A percentile compares a stretch with the other conserved stretches of the same genome.
These are phyloP conservation scores for Ophiostoma piceae DNA, from an alignment of 2,329 filamentous ascomycete genomes.

Conservation along the genomic window DNA sequence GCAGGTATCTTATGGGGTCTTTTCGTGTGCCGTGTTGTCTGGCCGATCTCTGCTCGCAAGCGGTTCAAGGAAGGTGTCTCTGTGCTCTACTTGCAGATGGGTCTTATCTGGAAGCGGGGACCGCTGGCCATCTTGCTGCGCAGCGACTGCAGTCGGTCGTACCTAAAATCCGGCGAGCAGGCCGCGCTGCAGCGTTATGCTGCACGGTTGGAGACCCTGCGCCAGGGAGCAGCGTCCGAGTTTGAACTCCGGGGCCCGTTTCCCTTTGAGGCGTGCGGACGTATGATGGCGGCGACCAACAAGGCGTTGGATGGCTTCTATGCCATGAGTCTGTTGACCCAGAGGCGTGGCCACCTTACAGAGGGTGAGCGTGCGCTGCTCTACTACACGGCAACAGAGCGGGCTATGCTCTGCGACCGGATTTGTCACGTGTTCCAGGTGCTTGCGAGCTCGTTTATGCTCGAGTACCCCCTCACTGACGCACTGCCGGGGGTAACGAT, in stretches of 20 bases:
- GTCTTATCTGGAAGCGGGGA: slow-evolving; percentile 91
- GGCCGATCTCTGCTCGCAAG: slow-evolving; percentile 83
- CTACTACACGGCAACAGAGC: slow-evolving; percentile 71
- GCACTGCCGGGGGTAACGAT: slow-evolving; percentile 77
- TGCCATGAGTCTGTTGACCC: slow-evolving; percentile 88
- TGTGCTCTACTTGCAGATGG: slow-evolving; percentile 90
- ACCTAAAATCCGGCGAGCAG: slow-evolving; percentile 85
- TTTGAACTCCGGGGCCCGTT: slow-evolving; percentile 88
- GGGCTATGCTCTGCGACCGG: slow-evolving; percentile 73
- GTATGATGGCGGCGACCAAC: slow-evolving; percentile 73
- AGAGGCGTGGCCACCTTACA: slow-evolving; percentile 69
- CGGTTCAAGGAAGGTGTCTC: slow-evolving; percentile 88
- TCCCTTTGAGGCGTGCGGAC: slow-evolving; percentile 64
- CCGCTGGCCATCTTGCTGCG: slow-evolving; percentile 70
- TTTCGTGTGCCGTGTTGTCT: slow-evolving; percentile 80
- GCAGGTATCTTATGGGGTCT: slow-evolving; percentile 89
- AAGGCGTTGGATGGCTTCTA: slow-evolving; percentile 90
- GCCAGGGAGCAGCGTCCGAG: slow-evolving; percentile 69
- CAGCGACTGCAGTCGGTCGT: slow-evolving; percentile 55
- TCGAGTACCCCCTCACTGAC: slow-evolving; percentile 89
- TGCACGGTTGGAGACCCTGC: slow-evolving; percentile 67
- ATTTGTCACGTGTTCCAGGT: slow-evolving; percentile 87
- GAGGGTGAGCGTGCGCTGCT: slow-evolving; percentile 78
- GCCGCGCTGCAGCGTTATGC: slow-evolving; percentile 77
- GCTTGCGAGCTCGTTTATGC: slow-evolving; percentile 84